Evolutionary conservation across 83 land plant genomes (phyloP).

Genomic region (Isoetes engelmannii): DNA sequence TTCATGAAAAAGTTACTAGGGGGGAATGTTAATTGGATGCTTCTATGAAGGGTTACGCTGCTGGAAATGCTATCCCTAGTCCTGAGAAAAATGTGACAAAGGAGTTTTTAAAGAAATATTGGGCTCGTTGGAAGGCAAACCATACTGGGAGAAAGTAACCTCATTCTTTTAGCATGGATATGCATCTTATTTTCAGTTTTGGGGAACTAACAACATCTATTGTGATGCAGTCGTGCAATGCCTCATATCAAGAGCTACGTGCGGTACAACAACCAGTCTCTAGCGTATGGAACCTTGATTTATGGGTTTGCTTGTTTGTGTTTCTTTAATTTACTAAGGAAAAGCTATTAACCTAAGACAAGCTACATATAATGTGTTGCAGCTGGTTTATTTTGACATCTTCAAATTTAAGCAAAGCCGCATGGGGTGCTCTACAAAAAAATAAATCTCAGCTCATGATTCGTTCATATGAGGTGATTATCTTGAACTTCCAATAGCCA

Average conservation of each 20-base stretch:
- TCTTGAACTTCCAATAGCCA: not conserved
- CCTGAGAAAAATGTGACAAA: slow-evolving; percentile 90
- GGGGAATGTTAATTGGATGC: not conserved
- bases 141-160: slow-evolving; percentile 83
- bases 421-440: slow-evolving; percentile 96
- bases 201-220: not conserved
- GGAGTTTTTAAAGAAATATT: slow-evolving; percentile 74
- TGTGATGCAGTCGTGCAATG: slow-evolving; percentile 75
- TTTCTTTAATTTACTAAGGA: not conserved
- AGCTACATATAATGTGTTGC: not conserved
- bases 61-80: slow-evolving; percentile 89
- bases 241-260: slow-evolving; percentile 91
- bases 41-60: slow-evolving; percentile 79
- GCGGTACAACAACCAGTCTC: slow-evolving; percentile 66
- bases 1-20: not conserved
- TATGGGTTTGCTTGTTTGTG: not conserved
- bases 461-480: slow-evolving; percentile 90
- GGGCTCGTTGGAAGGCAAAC: slow-evolving; percentile 91
- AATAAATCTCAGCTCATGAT: slow-evolving; percentile 91
- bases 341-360: too few relatives aligned
- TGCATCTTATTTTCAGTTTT: not conserved
- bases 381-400: slow-evolving; percentile 95
- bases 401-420: slow-evolving; percentile 94
- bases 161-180: not conserved
- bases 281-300: slow-evolving; percentile 65